Base-by-base conservation (phyloP, 257 asterid species). In the Marsdenia floribunda region DNA sequence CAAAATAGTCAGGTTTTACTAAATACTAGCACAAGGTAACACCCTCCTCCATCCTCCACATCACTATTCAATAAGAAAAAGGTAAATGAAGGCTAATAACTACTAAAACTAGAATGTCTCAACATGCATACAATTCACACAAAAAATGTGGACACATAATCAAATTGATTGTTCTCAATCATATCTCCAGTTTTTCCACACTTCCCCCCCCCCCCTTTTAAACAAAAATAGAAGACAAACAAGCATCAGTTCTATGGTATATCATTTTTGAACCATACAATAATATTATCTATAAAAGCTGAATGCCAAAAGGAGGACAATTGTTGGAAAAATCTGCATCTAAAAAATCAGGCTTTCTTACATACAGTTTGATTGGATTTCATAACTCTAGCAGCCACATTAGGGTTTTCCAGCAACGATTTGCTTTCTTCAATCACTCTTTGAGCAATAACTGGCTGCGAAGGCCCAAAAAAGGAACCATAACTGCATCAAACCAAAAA, bases 341-440 rank as follows among this genome's bases (percentile, higher is more conserved):
- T 29, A 44, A 66, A 64, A 22, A 42, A 35, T 21, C 76, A 67
- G 40, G 77, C 69, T 49, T 71, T 60, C 44, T 22, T 12, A 84
- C 89, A 18, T 86, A 90, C 97, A 59, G 72, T 73, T 61, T 76
- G 82, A 50, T 65, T 83, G 66, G 80, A 71, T 76, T 84, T 87
- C 61, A 76, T 60, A 5, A 92, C 82, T 78, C 83, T 92, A 26
- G 90, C 90, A 5, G 96, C 90, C 87, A 89, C 79, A 72, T 90
- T 81, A 33, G 96, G 98, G 73, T 90, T 95, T 83, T 95, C 98
- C 83, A 89, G 68, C 79, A 95, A 80, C 59, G 96, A 85, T 85
- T 85, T 95, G 96, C 99, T 95, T 86, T 92, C 97, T 84, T 95
- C 93, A 82, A 95, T 90, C 52, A 95, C 99, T 86, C 99, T 88